These are phyloP conservation scores for Jaminaea rosea DNA, from an alignment of 1,284 basidiomycete species.

Conservation along the genomic window DNA sequence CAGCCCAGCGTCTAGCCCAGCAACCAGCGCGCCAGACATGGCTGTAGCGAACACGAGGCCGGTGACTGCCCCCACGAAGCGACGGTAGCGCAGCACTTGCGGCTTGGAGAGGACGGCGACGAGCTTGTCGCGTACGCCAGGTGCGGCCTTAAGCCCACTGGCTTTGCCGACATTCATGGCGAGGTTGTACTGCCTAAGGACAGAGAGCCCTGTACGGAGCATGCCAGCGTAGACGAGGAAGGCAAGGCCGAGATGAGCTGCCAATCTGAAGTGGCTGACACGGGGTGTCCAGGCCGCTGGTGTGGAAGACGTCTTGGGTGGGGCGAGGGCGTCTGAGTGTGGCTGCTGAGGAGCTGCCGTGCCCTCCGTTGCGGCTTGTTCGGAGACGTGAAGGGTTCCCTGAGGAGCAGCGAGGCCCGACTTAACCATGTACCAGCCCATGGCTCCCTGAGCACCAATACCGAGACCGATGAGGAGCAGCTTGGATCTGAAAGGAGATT, in stretches of 20 bases:
- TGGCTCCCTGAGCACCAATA: slow-evolving; percentile 77
- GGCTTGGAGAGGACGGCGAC: slow-evolving; percentile 25
- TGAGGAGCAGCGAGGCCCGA: slow-evolving; percentile 62
- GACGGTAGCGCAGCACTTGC: slow-evolving; percentile 18
- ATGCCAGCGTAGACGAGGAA: slow-evolving; percentile 84
- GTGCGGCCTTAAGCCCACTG: not conserved
- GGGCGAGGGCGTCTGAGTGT: not conserved
- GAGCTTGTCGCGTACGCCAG: slow-evolving; percentile 6
- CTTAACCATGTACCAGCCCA: slow-evolving; percentile 99
- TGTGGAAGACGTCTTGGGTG: slow-evolving; percentile 1
- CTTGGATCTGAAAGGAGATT: slow-evolving; percentile 54
- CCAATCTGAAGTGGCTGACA: slow-evolving; percentile 92
- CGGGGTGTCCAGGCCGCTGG: slow-evolving; percentile 54
- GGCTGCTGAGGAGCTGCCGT: slow-evolving; percentile 1
- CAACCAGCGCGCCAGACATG: slow-evolving; percentile 90
- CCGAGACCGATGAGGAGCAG: slow-evolving; percentile 66
- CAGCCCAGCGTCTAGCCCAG: slow-evolving; percentile 90
- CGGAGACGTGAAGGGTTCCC: not conserved
- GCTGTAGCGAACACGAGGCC: slow-evolving; percentile 57
- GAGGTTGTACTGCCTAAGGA: slow-evolving; percentile 63
- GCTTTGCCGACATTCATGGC: slow-evolving; percentile 41
- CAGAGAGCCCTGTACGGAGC: slow-evolving; percentile 70
- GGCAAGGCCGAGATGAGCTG: slow-evolving; percentile 83
- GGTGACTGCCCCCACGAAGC: slow-evolving; percentile 20
- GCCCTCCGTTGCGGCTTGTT: slow-evolving; percentile 6